Base-by-base conservation (phyloP, 1,139 yeast genomes). In the Nakaseomyces delphensis region DNA sequence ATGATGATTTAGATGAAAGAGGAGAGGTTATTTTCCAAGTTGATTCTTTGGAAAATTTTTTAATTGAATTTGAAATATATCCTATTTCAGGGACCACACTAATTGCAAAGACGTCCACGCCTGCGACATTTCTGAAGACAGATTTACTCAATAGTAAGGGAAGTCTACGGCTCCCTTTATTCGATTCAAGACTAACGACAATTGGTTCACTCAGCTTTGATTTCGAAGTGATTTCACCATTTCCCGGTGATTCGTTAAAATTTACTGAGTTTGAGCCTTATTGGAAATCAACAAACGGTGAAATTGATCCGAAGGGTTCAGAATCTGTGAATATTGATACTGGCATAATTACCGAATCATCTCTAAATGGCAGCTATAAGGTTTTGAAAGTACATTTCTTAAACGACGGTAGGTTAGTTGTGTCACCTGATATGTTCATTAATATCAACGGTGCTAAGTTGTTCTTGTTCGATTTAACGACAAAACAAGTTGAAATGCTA, bases 11-110 rank as follows among this genome's bases (percentile, higher is more conserved):
- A 20, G 43, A 40, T 29, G 51, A 48, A 14, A 93, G 83, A 45
- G 79, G 73, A 38, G 82, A 83, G 23, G 77, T 91, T 47, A 82
- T 89, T 4, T 89, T 91, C 66, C 96, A 91, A 62, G 78, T 93
- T 8, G 94, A 85, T 54, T 70, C 83, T 1, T 75, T 89, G 43
- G 79, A 86, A 6, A 77, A 78, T 41, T 85, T 91, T 57, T 69
- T 81, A 19, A 76, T 91, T 46, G 96, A 87, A 58, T 84, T 91
- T 60, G 98, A 91, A 60, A 74, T 91, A 14, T 89, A 83, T 62
- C 96, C 98, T 1, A 84, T 91, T 13, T 91, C 86, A 65, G 98
- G 98, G 25, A 87, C 97, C 0, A 74, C 95, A 48, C 68, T 89
- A 44, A 81, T 91, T 43, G 96, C 96, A 3, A 89, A 89, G 56